Conservation (phyloP, 2,329 filamentous ascomycete species). For the Niveomyces coronatus region DNA sequence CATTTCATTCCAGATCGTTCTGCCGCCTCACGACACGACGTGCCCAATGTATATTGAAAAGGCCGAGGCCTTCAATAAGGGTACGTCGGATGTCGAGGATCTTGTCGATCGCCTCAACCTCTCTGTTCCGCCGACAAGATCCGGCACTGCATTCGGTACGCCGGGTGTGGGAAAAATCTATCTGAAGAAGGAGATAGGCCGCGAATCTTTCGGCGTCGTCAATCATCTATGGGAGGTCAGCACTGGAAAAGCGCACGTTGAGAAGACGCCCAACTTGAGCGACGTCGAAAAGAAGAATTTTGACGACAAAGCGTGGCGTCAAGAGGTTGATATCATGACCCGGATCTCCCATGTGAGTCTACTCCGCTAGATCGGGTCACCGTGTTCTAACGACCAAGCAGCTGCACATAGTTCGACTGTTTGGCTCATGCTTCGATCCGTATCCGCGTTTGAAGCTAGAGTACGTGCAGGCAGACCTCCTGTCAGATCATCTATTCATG, state of each 20-base stretch:
- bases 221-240: conserved; percentile 16
- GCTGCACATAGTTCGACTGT: too few relatives aligned
- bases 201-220: conserved; percentile 14
- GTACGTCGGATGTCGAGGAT: conserved; percentile 10
- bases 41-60: conserved; percentile 14
- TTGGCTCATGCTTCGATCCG: too few relatives aligned
- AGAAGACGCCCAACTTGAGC: conserved; percentile 15
- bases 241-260: conserved; percentile 13
- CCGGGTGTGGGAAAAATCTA: not conserved
- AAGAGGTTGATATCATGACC: conserved; percentile 16
- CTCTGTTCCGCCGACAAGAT: not conserved
- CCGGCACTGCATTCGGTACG: not conserved
- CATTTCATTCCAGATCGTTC: not conserved
- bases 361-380: too few relatives aligned
- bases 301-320: conserved; percentile 11
- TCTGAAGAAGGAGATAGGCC: conserved; percentile 11
- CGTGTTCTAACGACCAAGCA: too few relatives aligned
- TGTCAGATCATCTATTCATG: too few relatives aligned
- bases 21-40: conserved; percentile 2
- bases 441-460: too few relatives aligned
- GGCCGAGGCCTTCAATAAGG: conserved; percentile 13
- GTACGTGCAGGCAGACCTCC: too few relatives aligned
- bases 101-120: conserved; percentile 7
- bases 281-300: not conserved
- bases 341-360: conserved; percentile 14